phyloP scores from a whole-genome alignment of 2,329 filamentous ascomycete species.

The Diaporthe sp. region DNA sequence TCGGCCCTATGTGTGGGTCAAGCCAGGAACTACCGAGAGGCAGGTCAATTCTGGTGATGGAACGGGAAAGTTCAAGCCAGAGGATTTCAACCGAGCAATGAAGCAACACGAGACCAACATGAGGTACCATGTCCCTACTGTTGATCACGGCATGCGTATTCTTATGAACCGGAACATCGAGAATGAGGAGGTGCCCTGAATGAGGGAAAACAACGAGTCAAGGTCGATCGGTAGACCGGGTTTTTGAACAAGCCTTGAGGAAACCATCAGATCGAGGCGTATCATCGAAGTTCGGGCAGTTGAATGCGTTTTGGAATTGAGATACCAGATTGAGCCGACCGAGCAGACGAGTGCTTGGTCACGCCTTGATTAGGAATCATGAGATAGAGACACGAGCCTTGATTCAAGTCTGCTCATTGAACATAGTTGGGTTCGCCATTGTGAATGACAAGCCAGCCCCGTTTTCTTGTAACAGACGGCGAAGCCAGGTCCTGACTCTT shows the following conservation, averaged over 20 bases:
- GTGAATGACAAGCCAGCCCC: not conserved
- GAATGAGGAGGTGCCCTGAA: no score
- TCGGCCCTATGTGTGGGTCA: not conserved
- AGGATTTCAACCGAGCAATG: slow-evolving; percentile 25
- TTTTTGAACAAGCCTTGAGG: no score
- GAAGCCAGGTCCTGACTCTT: not conserved
- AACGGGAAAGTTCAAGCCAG: not conserved
- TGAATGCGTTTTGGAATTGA: no score
- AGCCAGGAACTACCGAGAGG: not conserved
- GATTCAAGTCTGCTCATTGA: not conserved
- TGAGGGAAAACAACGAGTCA: no score
- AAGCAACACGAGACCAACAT: not conserved
- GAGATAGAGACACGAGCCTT: not conserved
- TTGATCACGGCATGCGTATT: not conserved
- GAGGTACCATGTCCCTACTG: not conserved
- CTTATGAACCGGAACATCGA: no score
- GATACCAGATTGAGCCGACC: no score
- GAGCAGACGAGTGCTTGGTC: no score
- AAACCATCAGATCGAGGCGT: no score
- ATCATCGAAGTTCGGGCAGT: no score
- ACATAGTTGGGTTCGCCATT: accelerated
- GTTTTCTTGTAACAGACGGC: not conserved
- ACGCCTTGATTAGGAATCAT: no score
- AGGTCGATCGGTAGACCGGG: no score
- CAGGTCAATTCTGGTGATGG: slow-evolving; percentile 24